phyloP scores from a whole-genome alignment of 352 stramenopile genomes.

The Phytophthora sojae region DNA sequence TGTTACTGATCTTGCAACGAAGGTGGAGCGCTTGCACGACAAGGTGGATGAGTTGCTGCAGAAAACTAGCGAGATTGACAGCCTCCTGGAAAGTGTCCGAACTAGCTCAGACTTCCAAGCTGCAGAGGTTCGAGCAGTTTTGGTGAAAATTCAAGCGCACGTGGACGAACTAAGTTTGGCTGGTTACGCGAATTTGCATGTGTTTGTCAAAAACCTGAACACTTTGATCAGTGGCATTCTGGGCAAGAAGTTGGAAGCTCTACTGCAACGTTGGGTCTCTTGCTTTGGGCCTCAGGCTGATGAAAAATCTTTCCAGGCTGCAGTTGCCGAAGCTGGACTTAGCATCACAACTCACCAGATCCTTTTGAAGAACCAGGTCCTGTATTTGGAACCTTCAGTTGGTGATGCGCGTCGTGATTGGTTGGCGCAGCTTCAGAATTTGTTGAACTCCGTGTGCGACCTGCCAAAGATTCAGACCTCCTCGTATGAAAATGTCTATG shows the following conservation, averaged over 20 bases:
- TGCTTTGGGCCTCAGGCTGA: conserved; percentile 72
- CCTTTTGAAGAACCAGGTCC: conserved; percentile 96
- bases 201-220: conserved; percentile 94
- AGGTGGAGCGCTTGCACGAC: conserved; percentile 98
- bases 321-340: conserved; percentile 58
- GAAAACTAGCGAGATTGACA: conserved; percentile 94
- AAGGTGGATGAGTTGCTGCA: conserved; percentile 97
- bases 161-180: conserved; percentile 96
- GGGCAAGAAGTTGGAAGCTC: conserved; percentile 70
- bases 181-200: conserved; percentile 93
- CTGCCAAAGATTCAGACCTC: conserved; percentile 91
- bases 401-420: conserved; percentile 90
- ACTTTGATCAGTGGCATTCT: conserved; percentile 87
- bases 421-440: conserved; percentile 93
- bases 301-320: conserved; percentile 61
- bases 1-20: conserved; percentile 88
- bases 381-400: conserved; percentile 96
- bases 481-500: conserved; percentile 90
- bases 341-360: conserved; percentile 90
- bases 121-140: conserved; percentile 56
- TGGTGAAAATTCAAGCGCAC: conserved; percentile 91
- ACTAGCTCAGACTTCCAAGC: conserved; percentile 63
- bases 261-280: conserved; percentile 74
- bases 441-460: conserved; percentile 95
- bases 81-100: conserved; percentile 85